A percentile compares a stretch with the other conserved stretches of the same genome.
These are phyloP conservation scores for Tulasnella sp. DNA, from an alignment of 768 basidiomycete species.

Conservation along the genomic window DNA sequence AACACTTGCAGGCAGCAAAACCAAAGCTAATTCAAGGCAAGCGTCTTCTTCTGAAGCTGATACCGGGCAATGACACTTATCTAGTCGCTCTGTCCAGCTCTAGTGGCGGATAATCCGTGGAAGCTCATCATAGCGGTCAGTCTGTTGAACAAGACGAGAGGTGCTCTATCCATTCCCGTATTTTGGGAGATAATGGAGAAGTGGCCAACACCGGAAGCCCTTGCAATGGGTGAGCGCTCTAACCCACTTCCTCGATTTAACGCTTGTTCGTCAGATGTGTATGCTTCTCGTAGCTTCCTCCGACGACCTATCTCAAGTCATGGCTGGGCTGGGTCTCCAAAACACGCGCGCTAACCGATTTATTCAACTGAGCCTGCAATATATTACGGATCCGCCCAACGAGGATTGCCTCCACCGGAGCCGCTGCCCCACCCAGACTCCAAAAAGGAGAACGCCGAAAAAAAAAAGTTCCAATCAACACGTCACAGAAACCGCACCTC, in stretches of 20 bases:
- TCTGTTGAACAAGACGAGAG: constrained; percentile 67
- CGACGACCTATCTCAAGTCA: constrained; percentile 50
- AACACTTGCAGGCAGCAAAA: constrained; percentile 29
- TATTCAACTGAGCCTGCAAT: constrained; percentile 51
- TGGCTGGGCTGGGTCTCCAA: constrained; percentile 54
- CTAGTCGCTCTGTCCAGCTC: constrained; percentile 29
- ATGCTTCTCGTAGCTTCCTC: background rate
- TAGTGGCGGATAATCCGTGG: constrained; percentile 49
- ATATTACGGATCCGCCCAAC: constrained; percentile 47
- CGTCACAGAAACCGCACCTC: background rate
- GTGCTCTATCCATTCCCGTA: constrained; percentile 59
- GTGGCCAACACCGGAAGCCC: constrained; percentile 57
- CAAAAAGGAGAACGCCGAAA: constrained; percentile 10
- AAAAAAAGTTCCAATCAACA: background rate
- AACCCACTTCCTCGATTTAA: background rate
- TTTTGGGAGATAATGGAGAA: constrained; percentile 55
- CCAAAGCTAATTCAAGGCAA: constrained; percentile 37
- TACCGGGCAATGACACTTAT: no score
- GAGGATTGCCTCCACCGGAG: constrained; percentile 30
- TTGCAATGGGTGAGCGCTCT: constrained; percentile 51
- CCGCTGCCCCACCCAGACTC: constrained; percentile 37
- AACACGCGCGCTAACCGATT: constrained; percentile 56
- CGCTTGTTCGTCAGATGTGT: no score
- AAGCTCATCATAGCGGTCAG: constrained; percentile 64
- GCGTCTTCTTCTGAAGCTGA: background rate